Evolutionary conservation across 495 filamentous ascomycete genomes (phyloP), one percentile per base, ranked within the genome.

Genomic region (Penicillium odoratum): DNA sequence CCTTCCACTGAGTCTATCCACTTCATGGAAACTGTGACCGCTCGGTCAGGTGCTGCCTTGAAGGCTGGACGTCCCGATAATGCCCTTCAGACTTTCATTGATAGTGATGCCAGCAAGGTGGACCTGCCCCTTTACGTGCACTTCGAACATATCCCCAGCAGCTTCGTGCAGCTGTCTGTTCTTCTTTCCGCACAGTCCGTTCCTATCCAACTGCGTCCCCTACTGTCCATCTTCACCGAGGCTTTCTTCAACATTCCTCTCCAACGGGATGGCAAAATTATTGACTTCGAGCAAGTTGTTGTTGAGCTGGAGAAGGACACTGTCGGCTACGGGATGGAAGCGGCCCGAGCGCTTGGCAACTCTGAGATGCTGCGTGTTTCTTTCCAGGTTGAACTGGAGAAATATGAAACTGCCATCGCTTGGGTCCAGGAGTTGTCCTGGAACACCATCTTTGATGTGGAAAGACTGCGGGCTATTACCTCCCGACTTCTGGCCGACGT

Each of bases 191-290:
- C 91, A 2, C 83, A 84, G 15, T 75, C 83, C 21, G 77, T 96
- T 0, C 88, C 91, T 0, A 77, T 87, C 5, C 79, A 89, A 54
- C 79, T 88, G 50, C 89, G 91, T 68, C 95, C 94, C 9, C 76
- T 99, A 10, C 73, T 98, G 13, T 77, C 89, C 1, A 78, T 98
- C 25, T 98, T 93, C 68, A 84, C 87, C 28, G 89, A 90, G 55
- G 95, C 92, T 60, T 96, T 97, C 79, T 99, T 98, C 78, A 92
- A 90, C 66, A 90, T 91, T 1, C 93, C 93, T 0, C 85, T 99
- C 48, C 72, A 81, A 66, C 85, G 84, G n/a, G 81, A 92, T 66
- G 92, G 90, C 45, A 78, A 90, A 66, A 82, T 79, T 9, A 74
- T 99, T 15, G 85, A 89, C 57, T 99, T 97, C 67, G 95, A 98